phyloP scores from a whole-genome alignment of 257 asterid genomes.

The Nemophila menziesii region DNA sequence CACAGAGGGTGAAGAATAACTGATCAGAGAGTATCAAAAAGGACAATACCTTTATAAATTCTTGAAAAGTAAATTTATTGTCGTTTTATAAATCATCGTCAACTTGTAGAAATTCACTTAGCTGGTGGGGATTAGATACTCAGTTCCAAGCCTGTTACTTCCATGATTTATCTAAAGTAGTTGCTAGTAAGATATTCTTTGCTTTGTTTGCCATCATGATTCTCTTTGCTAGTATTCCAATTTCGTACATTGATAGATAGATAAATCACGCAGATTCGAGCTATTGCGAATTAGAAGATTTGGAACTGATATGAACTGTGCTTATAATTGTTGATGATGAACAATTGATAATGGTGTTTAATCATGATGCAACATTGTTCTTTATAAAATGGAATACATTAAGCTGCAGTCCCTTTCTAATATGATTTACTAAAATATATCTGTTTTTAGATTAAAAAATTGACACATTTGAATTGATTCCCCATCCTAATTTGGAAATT shows the following conservation, averaged over 20 bases:
- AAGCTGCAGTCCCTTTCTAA: constrained; percentile 10
- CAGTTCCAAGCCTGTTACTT: constrained; percentile 24
- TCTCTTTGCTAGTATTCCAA: neutral
- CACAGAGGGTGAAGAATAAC: constrained; percentile 9
- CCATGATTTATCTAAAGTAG: neutral
- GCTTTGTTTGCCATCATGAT: neutral
- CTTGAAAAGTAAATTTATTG: constrained; percentile 39
- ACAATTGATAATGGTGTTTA: constrained; percentile 29
- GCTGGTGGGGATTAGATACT: constrained; percentile 59
- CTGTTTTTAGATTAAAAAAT: constrained; percentile 17
- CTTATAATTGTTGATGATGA: constrained; percentile 5
- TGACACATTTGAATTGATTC: constrained; percentile 19
- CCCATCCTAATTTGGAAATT: constrained; percentile 18
- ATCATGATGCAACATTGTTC: constrained; percentile 23
- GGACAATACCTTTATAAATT: constrained; percentile 13
- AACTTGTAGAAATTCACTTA: constrained; percentile 42
- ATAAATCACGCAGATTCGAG: neutral
- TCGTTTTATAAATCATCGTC: constrained; percentile 23
- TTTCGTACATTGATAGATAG: neutral
- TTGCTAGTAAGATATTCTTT: neutral
- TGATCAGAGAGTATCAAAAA: constrained; percentile 5
- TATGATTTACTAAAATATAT: neutral
- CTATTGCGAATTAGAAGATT: neutral
- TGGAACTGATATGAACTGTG: too few relatives aligned
- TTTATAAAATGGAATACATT: constrained; percentile 17